Base-by-base conservation (phyloP, 345 rosid genomes). In the Streptanthus diversifolius region DNA sequence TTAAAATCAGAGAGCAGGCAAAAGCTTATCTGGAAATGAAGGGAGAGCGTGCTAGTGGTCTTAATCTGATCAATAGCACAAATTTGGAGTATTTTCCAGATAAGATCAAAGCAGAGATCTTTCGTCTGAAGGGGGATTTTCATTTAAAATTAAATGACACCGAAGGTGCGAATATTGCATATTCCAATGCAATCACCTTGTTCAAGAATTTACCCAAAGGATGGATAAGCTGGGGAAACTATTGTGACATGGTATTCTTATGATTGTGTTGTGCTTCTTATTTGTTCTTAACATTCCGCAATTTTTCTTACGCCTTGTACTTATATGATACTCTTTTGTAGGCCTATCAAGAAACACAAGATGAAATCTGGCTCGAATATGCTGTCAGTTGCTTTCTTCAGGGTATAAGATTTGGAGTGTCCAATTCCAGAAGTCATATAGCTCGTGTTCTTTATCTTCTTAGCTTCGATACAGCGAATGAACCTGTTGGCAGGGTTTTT, bases 221-320 rank as follows among this genome's bases (percentile, higher is more conserved):
- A 77, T 95, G 99, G 99, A 91, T 95, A 85, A 95, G 99, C 83
- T 95, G 99, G 99, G 98, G 99, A 77, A 86, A 84, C 70, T 95
- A 95, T 80, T 90, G 98, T 74, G 97, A 95, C 77, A 80, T 86
- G 99, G 99, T 95, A 91, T 73, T 22, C 51, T 70, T 76, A 19
- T 62, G 14, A 40, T 21, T 35, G 1, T 54, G 24, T 25, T 68
- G 47, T 61, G 74, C n/a, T 36, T 27, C 53, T 53, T 69, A 27
- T 52, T 25, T 47, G 47, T 24, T 71, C 17, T 17, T 63, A 45
- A 18, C 58, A 44, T 24, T 52, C 12, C 32, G 7, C 13, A 19
- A 5, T 52, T 6, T 13, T 53, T 33, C 1, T 5, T 60, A 52
- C n/a, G 11, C 37, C 35, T 40, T 39, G 56, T 35, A 55, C 53